Percentiles rank a stretch among this genome's conserved stretches.
phyloP scores from a whole-genome alignment of 129 eudicot genomes.

The Erigeron canadensis region DNA sequence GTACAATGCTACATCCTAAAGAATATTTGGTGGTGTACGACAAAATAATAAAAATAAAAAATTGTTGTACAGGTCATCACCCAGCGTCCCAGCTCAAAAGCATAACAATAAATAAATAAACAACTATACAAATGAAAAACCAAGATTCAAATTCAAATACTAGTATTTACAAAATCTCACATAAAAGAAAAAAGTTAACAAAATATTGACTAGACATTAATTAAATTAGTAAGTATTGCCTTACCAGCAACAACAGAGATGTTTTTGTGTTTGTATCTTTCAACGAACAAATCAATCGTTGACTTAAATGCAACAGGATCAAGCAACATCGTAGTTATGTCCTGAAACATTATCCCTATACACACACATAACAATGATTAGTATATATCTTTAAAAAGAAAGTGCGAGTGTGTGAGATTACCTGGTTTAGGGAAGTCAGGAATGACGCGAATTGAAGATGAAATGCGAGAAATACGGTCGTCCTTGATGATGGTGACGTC shows the following conservation, averaged over 20 bases:
- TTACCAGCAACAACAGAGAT: conserved; percentile 88
- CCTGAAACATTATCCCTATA: conserved; percentile 85
- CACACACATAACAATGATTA: background rate
- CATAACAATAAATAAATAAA: too few relatives aligned
- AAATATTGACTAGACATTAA: too few relatives aligned
- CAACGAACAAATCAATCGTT: conserved; percentile 88
- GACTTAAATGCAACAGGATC: conserved; percentile 86
- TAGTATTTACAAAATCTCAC: too few relatives aligned
- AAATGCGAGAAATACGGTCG: conserved; percentile 58
- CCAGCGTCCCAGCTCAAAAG: too few relatives aligned
- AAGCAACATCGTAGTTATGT: conserved; percentile 82
- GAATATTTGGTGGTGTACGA: too few relatives aligned
- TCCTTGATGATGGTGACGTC: conserved; percentile 16
- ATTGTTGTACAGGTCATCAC: too few relatives aligned
- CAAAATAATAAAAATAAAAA: too few relatives aligned
- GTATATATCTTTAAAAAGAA: background rate
- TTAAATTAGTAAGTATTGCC: background rate
- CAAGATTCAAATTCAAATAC: too few relatives aligned
- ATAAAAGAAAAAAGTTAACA: too few relatives aligned
- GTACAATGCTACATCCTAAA: too few relatives aligned
- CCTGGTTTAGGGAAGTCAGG: conserved; percentile 88
- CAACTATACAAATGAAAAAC: background rate
- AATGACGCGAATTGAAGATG: conserved; percentile 71
- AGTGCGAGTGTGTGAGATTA: conserved; percentile 8
- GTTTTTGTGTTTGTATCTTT: conserved; percentile 65